Percentiles rank a stretch among this genome's conserved stretches.
phyloP scores from a whole-genome alignment of 2,329 filamentous ascomycete genomes.

The Laburnicola sp. region DNA sequence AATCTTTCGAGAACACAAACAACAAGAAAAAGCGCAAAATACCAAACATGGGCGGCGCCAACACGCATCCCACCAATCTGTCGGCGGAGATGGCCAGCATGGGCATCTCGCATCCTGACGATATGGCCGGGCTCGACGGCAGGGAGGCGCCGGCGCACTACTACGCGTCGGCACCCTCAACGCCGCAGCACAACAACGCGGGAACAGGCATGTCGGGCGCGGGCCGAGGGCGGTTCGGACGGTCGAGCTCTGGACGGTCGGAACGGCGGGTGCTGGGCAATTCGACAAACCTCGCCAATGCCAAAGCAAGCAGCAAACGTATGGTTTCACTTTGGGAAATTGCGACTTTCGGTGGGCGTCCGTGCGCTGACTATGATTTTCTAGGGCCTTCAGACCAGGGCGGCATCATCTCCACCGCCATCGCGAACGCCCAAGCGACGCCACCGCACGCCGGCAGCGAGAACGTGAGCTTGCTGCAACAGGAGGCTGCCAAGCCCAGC shows the following conservation, averaged over 20 bases:
- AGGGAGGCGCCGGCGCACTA: conserved; percentile 55
- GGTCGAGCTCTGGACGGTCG: conserved; percentile 52
- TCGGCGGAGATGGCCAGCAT: conserved; percentile 67
- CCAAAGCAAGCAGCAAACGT: conserved; percentile 47
- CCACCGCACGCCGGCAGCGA: conserved; percentile 63
- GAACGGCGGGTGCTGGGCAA: conserved; percentile 50
- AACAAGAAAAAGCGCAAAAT: conserved; percentile 99
- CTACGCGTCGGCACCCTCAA: conserved; percentile 59
- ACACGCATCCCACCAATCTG: conserved; percentile 58
- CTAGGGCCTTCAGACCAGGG: conserved; percentile 54
- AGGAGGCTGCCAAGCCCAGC: conserved; percentile 64
- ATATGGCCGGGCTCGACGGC: conserved; percentile 50
- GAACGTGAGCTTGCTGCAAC: conserved; percentile 76
- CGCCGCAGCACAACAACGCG: conserved; percentile 51
- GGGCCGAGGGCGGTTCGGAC: conserved; percentile 81
- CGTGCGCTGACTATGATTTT: conserved; percentile 45
- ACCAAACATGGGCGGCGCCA: conserved; percentile 77
- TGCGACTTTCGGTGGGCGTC: conserved; percentile 25
- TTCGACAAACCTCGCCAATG: conserved; percentile 49
- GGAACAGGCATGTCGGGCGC: conserved; percentile 79
- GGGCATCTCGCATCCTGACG: conserved; percentile 58
- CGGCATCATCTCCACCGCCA: conserved; percentile 90
- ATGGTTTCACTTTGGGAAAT: conserved; percentile 38
- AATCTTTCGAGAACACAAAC: conserved; percentile 97
- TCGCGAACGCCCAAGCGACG: conserved; percentile 74